Evolutionary conservation across 2,329 filamentous ascomycete genomes (phyloP), one percentile per base, ranked within the genome.

Genomic region (Exophiala alcalophila): DNA sequence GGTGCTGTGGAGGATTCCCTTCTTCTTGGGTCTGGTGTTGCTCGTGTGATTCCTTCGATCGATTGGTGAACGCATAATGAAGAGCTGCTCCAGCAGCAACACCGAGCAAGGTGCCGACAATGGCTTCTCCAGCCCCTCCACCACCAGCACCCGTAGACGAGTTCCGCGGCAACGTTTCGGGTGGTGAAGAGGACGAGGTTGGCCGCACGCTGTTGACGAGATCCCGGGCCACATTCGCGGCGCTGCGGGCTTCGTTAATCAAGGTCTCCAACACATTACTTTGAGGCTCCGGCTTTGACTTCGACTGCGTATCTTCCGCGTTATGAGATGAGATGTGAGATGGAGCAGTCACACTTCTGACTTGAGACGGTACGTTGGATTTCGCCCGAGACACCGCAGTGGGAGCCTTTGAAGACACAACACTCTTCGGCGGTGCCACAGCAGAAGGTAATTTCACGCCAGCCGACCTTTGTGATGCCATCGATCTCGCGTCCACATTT

Each of bases 31-130:
- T 25, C 12, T 39, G 12, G 18, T 49, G 29, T 9, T 34, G 19
- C 15, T 19, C 18, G 27, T 31, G 24, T 4, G 31, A 44, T 11
- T 49, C 46, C 27, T 52, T 51, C 1, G 45, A 47, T 46, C 74
- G 73, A 53, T 77, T 80, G 51, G 80, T 73, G 69, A 88, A 81
- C 15, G 80, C 81, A 64, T 92, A 94, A 7, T 86, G 83, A 27
- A 86, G 70, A 7, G 83, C 84, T 24, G 83, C 85, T 26, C 84
- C 85, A 12, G 86, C 86, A 11, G 86, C 86, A 21, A 84, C 86
- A 29, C 86, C 87, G 34, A 94, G 73, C 8, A 94, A 70, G 5
- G 85, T 84, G 5, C 87, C 85, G 31, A 92, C 73, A 28, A 90
- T 73, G 14, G 79, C 77, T 53, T 81, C 81, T 27, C 78, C 72